Percentiles rank a stretch among this genome's conserved stretches.
Evolutionary conservation across 305 asterid species (phyloP).

Genomic region (Ajuga reptans): DNA sequence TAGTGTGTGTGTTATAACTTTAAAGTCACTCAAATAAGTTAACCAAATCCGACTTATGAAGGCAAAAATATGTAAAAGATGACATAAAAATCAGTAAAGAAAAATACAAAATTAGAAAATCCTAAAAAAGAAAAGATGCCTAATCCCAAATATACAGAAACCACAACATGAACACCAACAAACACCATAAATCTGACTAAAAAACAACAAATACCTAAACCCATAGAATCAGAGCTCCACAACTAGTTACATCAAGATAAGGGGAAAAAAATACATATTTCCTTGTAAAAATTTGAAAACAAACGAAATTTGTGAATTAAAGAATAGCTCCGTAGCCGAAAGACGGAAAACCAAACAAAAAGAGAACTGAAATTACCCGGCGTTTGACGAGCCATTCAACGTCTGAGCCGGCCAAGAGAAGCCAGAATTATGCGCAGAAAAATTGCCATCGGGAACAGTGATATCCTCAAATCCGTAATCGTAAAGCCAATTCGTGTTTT

Average conservation of each 20-base stretch:
- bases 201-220: neutral
- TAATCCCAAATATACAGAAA: conserved; percentile 8
- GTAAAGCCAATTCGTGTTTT: conserved; percentile 79
- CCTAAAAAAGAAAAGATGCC: neutral
- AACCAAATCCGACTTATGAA: neutral
- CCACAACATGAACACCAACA: neutral
- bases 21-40: neutral
- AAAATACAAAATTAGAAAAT: neutral
- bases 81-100: neutral
- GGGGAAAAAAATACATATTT: neutral
- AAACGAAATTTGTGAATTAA: neutral
- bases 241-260: neutral
- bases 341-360: conserved; percentile 1
- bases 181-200: neutral
- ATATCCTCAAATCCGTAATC: conserved; percentile 78
- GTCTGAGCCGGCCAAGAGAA: conserved; percentile 65
- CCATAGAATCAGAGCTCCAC: neutral
- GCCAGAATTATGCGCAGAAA: conserved; percentile 46
- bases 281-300: no score
- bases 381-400: conserved; percentile 49
- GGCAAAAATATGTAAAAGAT: neutral
- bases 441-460: conserved; percentile 40
- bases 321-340: neutral
- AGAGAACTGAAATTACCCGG: conserved; percentile 36
- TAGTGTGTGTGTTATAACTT: neutral